phyloP scores from a whole-genome alignment of 495 filamentous ascomycete species.

The Lasiosphaeriaceae sp. region DNA sequence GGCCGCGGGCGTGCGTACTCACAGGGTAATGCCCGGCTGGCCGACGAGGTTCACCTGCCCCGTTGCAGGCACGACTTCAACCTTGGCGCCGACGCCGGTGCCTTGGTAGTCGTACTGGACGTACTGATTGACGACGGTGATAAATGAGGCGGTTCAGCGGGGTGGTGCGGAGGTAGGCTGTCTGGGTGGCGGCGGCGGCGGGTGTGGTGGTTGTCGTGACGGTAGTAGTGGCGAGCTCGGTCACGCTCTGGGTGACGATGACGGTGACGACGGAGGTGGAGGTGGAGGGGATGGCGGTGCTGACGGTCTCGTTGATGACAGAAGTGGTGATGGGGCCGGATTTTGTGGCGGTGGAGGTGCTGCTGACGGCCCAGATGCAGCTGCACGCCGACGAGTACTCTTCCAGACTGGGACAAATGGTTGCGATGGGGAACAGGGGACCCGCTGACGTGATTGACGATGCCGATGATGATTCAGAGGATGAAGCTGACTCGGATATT shows the following conservation, averaged over 20 bases:
- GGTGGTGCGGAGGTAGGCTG: not conserved
- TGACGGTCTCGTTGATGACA: not conserved
- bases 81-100: not conserved
- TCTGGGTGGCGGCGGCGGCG: not conserved
- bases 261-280: not conserved
- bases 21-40: not conserved
- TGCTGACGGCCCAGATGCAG: constrained; percentile 1
- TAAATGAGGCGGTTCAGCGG: not conserved
- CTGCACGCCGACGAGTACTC: not conserved
- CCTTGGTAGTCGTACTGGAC: not conserved
- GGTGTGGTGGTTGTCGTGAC: not conserved
- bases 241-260: not conserved
- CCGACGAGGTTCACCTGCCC: not conserved
- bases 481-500: not conserved
- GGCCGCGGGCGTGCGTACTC: not conserved
- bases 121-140: not conserved
- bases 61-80: not conserved
- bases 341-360: not conserved
- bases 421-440: not conserved
- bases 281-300: not conserved
- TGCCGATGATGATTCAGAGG: not conserved
- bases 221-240: not conserved
- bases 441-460: no score
- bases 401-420: not conserved
- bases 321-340: not conserved